Evolutionary conservation across 1,284 basidiomycete species (phyloP), one percentile per base, ranked within the genome.

Genomic region (Ceratobasidium theobromae): DNA sequence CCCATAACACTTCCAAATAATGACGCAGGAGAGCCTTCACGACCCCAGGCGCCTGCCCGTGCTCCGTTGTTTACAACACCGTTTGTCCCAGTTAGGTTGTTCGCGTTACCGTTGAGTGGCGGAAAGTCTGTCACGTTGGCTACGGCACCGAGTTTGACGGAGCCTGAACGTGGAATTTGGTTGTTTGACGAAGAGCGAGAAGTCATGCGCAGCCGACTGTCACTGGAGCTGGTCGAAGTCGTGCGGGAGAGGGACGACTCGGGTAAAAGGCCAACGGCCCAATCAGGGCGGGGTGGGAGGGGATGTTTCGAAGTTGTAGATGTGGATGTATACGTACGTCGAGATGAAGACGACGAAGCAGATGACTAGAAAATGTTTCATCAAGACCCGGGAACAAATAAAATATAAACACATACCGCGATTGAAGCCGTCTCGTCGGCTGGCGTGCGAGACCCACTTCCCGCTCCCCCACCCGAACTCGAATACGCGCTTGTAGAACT

Each of bases 251-350:
- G 32, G n/a, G 43, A 21, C 45, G 86, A 83, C 68, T 89, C 85
- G 0, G 89, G 83, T 73, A 87, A 88, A 33, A 91, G 78, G 5
- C 88, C 88, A 11, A 91, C 88, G 18, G 89, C 89, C 89, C 89
- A 92, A 73, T 92, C 89, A 41, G 89, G 89, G 67, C 89, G 82
- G 3, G 88, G 77, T 11, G 89, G 89, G 49, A 92, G 79, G 25
- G 89, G 89, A 72, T 91, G 89, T 72, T 87, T 84, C 35, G 86
- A 87, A 1, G 87, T 86, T 0, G 84, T 76, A 1, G 77, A 75
- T 3, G 82, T 86, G 28, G 88, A 88, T 0, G 86, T 88, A 70
- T 82, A 88, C 5, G 87, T 87, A 70, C 83, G 81, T 52, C 86
- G 81, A 48, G 89, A 90, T 11, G 87, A 88, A 1, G 89, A 90